These are phyloP conservation scores for Harringtonia lauricola DNA, from an alignment of 2,329 filamentous ascomycete genomes.

Conservation along the genomic window DNA sequence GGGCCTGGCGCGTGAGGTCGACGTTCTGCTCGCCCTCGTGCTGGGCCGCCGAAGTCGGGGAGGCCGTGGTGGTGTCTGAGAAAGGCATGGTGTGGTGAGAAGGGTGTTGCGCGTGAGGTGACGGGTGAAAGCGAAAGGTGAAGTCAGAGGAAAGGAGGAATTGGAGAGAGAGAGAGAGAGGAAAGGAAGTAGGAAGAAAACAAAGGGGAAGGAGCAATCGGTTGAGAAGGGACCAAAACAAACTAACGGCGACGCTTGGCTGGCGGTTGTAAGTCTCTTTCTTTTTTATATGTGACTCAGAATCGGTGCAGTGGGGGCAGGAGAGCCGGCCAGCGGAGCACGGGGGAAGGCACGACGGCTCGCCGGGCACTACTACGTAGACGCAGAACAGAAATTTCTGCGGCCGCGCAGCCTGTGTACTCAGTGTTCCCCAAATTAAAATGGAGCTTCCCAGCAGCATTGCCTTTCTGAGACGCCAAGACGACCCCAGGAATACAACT, in stretches of 20 bases:
- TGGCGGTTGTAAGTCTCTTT: not conserved
- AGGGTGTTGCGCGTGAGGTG: not conserved
- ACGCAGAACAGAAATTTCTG: no score
- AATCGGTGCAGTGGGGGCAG: no score
- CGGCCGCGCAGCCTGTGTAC: no score
- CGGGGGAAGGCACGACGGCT: not conserved
- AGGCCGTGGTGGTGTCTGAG: slow-evolving; percentile 11
- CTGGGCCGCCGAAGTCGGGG: no score
- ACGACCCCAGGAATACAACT: no score
- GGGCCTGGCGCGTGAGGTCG: slow-evolving; percentile 33
- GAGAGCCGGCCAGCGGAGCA: not conserved
- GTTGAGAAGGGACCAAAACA: not conserved
- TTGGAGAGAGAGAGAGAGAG: not conserved
- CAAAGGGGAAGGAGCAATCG: not conserved
- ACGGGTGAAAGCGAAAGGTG: not conserved
- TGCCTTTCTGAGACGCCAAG: no score
- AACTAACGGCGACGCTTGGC: not conserved
- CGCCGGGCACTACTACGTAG: not conserved
- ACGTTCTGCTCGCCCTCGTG: slow-evolving; percentile 31
- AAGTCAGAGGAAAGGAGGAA: not conserved
- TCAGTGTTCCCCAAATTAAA: no score
- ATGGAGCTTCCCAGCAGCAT: no score
- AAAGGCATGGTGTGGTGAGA: slow-evolving; percentile 16
- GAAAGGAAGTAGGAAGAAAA: not conserved
- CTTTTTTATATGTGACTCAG: slow-evolving; percentile 2